Evolutionary conservation across 352 stramenopile genomes (phyloP).

Genomic region (Pythium oligandrum): DNA sequence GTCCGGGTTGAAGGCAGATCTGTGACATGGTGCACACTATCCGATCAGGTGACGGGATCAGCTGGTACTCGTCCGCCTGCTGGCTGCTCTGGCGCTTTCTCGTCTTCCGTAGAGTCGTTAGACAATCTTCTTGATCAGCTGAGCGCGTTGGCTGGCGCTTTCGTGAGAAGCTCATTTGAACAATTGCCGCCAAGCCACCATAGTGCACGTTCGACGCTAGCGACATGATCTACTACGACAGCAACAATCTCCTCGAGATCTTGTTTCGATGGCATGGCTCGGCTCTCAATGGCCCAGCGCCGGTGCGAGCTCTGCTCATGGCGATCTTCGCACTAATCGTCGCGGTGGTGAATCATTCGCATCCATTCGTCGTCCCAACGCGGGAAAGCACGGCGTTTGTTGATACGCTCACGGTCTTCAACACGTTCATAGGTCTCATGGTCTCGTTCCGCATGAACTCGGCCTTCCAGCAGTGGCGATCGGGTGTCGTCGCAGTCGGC

Average conservation of each 20-base stretch:
- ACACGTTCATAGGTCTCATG: constrained; percentile 76
- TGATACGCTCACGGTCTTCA: constrained; percentile 81
- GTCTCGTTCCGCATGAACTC: constrained; percentile 82
- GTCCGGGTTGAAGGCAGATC: too few relatives aligned
- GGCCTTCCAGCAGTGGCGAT: constrained; percentile 73
- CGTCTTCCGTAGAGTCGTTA: too few relatives aligned
- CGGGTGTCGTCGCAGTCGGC: constrained; percentile 58
- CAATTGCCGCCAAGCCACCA: too few relatives aligned
- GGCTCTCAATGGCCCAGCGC: constrained; percentile 64
- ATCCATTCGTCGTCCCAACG: constrained; percentile 63
- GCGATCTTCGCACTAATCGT: constrained; percentile 53
- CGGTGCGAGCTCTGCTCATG: constrained; percentile 57
- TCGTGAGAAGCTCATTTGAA: too few relatives aligned
- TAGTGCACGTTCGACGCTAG: not conserved
- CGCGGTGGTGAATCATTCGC: constrained; percentile 40
- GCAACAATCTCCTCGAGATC: constrained; percentile 45
- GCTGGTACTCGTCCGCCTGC: too few relatives aligned
- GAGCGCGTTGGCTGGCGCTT: too few relatives aligned
- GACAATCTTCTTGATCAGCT: too few relatives aligned
- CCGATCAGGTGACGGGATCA: too few relatives aligned
- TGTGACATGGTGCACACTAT: too few relatives aligned
- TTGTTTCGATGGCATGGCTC: constrained; percentile 71
- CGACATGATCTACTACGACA: constrained; percentile 81
- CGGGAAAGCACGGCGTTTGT: constrained; percentile 68
- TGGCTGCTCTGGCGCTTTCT: too few relatives aligned